Evolutionary conservation across 169 alveolate species (phyloP), one percentile per base, ranked within the genome.

Genomic region (Eimeria acervulina): DNA sequence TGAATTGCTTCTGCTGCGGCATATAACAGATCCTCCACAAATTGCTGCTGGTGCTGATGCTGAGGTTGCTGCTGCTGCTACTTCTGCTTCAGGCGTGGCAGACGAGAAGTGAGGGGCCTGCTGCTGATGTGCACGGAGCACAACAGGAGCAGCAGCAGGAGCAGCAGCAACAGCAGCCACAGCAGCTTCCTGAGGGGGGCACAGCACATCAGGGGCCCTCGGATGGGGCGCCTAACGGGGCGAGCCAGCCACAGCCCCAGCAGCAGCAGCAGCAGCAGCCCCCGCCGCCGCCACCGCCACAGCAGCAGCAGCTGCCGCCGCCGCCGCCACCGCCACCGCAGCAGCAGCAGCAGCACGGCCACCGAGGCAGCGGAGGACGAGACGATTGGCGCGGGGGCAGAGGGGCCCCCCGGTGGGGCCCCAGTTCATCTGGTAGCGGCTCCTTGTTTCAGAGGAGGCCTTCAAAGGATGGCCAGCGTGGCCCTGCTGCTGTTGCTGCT

Each of bases 351-450:
- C 63, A 55, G 28, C 23, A 33, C 26, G 89, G 89, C 33, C 89
- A 78, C 63, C 33, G 89, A n/a, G 89, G 89, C 21, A n/a, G 89
- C 38, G 63, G 89, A 26, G 59, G 38, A 33, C 21, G 89, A 38
- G 89, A 40, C 26, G 89, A 78, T 23, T 23, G 63, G 42, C 55
- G 89, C 42, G 89, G 89, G 23, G 33, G 89, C 61, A 36, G 89
- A 40, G 89, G 89, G 42, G 89, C 52, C 66, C 89, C 89, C 4
- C 89, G 89, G 8, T 36, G 89, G 89, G 61, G 89, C 66, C 61
- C 89, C 55, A n/a, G 28, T 12, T 19, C 28, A 6, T 23, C 63
- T 23, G 63, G 38, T 21, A 17, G 51, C 10, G 63, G 89, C 52
- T 38, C 63, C 33, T 10, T 78, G 38, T 23, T 78, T n/a, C 36